Conservation (phyloP, 805 yeast species). For the Diddensiella transvaalensis region DNA sequence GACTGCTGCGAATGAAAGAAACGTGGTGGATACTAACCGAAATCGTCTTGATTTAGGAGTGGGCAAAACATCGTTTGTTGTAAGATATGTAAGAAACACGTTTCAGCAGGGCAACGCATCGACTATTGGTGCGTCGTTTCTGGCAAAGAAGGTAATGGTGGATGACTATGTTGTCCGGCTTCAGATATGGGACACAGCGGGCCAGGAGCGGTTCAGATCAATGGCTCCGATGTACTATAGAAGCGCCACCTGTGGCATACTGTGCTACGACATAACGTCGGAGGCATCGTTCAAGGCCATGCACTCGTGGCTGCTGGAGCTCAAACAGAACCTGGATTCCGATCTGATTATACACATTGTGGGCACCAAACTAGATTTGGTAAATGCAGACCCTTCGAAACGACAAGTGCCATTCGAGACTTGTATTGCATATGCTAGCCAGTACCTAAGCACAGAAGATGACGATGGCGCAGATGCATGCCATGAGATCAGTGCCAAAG, state of each 20-base stretch:
- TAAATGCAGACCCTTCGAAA: constrained; percentile 31
- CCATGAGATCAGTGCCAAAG: constrained; percentile 35
- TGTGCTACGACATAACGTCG: constrained; percentile 36
- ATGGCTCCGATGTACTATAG: constrained; percentile 54
- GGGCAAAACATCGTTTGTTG: constrained; percentile 36
- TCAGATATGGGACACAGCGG: constrained; percentile 91
- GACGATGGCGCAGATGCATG: constrained; percentile 30
- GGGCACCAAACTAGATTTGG: constrained; percentile 35
- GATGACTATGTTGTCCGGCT: constrained; percentile 37
- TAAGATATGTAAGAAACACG: constrained; percentile 34
- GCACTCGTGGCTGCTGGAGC: constrained; percentile 35
- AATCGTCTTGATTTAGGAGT: constrained; percentile 25
- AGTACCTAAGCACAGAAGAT: constrained; percentile 21
- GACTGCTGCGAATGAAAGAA: too few relatives aligned
- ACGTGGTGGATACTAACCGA: neutral
- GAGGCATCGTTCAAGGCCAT: constrained; percentile 33
- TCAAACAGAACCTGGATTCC: constrained; percentile 28
- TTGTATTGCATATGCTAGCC: constrained; percentile 32
- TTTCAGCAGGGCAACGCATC: constrained; percentile 35
- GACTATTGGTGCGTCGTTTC: constrained; percentile 36
- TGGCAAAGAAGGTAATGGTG: constrained; percentile 34
- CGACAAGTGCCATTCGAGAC: constrained; percentile 35
- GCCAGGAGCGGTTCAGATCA: constrained; percentile 94
- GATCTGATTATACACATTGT: constrained; percentile 33
- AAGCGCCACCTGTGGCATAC: constrained; percentile 35